These are phyloP conservation scores for Tetragonia tetragonoides DNA, from an alignment of 148 eudicot genomes.

Conservation along the genomic window DNA sequence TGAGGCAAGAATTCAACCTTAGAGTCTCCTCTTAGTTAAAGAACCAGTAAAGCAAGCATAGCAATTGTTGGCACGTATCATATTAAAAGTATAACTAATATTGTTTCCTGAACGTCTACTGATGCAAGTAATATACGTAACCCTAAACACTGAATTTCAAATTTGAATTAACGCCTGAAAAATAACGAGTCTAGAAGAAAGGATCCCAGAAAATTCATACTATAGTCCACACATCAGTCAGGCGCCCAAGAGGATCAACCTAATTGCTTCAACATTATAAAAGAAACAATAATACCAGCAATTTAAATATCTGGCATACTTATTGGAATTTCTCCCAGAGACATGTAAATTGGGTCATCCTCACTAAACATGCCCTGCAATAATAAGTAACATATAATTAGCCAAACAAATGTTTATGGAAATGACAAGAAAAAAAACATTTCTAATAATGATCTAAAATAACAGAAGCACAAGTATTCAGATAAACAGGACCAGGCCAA, in stretches of 20 bases:
- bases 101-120: neutral
- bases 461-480: neutral
- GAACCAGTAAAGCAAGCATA: too few relatives aligned
- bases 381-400: conserved; percentile 16
- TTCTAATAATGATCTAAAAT: neutral
- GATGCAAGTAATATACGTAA: neutral
- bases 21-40: too few relatives aligned
- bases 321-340: conserved; percentile 90
- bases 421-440: neutral
- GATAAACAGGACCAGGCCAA: neutral
- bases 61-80: neutral
- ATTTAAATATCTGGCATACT: conserved; percentile 64
- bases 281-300: conserved; percentile 38
- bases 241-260: conserved; percentile 27
- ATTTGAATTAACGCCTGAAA: neutral
- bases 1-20: too few relatives aligned
- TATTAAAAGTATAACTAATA: neutral
- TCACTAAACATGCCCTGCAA: conserved; percentile 85
- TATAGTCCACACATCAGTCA: neutral
- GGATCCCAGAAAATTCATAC: conserved; percentile 1
- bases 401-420: conserved; percentile 7
- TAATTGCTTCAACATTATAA: conserved; percentile 25
- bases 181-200: neutral
- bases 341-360: conserved; percentile 88
- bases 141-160: neutral